Base-by-base conservation (phyloP, 495 filamentous ascomycete genomes). In the Aspergillus egyptiacus region DNA sequence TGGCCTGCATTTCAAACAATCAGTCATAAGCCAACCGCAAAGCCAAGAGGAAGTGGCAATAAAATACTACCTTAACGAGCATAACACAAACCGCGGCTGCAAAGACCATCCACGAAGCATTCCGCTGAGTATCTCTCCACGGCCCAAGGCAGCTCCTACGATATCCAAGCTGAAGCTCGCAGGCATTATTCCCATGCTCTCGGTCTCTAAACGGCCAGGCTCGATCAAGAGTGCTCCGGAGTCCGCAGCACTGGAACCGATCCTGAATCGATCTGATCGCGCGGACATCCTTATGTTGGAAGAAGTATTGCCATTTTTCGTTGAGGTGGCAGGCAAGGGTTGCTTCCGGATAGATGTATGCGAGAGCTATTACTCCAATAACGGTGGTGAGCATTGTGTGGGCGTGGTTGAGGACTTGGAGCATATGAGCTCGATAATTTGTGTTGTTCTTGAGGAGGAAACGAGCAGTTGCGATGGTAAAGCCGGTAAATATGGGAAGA, bases 201-300 rank as follows among this genome's bases (percentile, higher is more conserved):
- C 33, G 25, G 25, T 69, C 62, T 36, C 67, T 69, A 50, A 84
- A 84, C 8, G 83, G 84, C 68, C 70, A 84, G 0, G 74, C 72
- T 46, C 70, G 70, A 54, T 89, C 82, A 42, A 59, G 66, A 4
- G 73, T 55, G 17, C 68, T 74, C 22, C 67, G 66, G 10, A 84
- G 66, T 2, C 85, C 85, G 50, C 85, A 89, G 62, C 85, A 89
- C 7, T 72, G 55, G 31, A 86, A 72, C 0, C 65, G 53, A 59
- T 87, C 80, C 47, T 89, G 83, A 50, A 89, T 84, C 7, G 61
- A 39, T 38, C 75, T 64, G 45, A 89, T 80, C 8, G 68, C 59
- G 14, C 66, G 58, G 1, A 48, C 68, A 44, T 85, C 60, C 51
- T 81, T 76, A 0, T 43, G 27, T 0, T 50, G 53, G 50, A 72